Evolutionary conservation across 768 basidiomycete species (phyloP).

Genomic region (Ramaria rubella): DNA sequence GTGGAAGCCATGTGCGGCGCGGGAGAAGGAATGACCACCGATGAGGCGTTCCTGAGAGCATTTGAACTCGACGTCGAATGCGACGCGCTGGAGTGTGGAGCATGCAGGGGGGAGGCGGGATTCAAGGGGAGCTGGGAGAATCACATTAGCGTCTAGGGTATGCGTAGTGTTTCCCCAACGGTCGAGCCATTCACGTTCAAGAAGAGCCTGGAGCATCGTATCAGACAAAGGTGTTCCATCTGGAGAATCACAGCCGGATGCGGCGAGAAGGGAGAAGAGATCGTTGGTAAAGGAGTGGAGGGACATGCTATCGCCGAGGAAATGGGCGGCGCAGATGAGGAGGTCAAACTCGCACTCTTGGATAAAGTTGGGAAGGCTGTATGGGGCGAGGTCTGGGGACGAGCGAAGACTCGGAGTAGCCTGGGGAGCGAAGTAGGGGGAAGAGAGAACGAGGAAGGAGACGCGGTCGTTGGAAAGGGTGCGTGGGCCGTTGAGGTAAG

Average conservation of each 20-base stretch:
- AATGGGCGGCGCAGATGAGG: constrained; percentile 72
- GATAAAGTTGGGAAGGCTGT: constrained; percentile 11
- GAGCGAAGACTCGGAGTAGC: no score
- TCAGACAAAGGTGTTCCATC: constrained; percentile 13
- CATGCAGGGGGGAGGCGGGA: constrained; percentile 35
- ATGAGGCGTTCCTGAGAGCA: constrained; percentile 49
- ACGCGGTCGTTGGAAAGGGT: constrained; percentile 61
- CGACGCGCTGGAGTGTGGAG: constrained; percentile 38
- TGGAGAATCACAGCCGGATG: constrained; percentile 13
- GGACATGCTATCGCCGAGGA: constrained; percentile 83
- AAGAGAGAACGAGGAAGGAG: constrained; percentile 47
- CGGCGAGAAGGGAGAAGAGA: constrained; percentile 57
- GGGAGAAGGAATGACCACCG: constrained; percentile 71
- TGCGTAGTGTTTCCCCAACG: not conserved
- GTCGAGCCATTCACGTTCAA: constrained; percentile 14
- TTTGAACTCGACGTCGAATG: constrained; percentile 49
- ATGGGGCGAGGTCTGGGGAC: constrained; percentile 16
- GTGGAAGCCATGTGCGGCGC: no score
- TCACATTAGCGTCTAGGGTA: constrained; percentile 14
- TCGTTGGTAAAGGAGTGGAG: constrained; percentile 78
- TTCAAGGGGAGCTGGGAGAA: constrained; percentile 45
- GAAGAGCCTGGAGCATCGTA: constrained; percentile 29
- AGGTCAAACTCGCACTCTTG: constrained; percentile 45
- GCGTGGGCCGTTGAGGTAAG: constrained; percentile 72
- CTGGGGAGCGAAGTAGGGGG: constrained; percentile 21